Conservation (phyloP, 768 basidiomycete species). For the Paxillus ammoniavirescens region DNA sequence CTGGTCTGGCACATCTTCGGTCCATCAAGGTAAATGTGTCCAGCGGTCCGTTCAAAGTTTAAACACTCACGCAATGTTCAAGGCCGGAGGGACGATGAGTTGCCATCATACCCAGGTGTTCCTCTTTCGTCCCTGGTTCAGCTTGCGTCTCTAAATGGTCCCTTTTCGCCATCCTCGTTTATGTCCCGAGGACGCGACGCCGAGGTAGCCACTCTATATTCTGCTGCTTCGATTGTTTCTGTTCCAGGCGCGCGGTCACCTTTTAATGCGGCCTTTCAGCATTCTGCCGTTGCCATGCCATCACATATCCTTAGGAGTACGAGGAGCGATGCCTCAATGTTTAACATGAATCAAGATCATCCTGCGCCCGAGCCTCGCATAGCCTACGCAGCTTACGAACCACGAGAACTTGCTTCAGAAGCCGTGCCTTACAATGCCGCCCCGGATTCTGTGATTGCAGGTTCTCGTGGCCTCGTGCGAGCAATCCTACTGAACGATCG, state of each 20-base stretch:
- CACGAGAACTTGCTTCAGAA: conserved; percentile 78
- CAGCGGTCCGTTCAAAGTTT: background rate
- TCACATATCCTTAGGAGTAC: conserved; percentile 24
- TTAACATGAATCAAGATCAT: conserved; percentile 24
- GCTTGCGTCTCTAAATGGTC: conserved; percentile 65
- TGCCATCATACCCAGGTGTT: conserved; percentile 52
- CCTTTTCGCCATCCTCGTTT: conserved; percentile 43
- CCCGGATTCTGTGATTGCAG: conserved; percentile 72
- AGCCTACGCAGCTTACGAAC: conserved; percentile 58
- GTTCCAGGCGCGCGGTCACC: conserved; percentile 49
- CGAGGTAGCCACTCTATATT: conserved; percentile 83
- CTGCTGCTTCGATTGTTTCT: conserved; percentile 78
- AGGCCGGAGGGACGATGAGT: conserved; percentile 21
- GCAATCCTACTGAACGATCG: conserved; percentile 83
- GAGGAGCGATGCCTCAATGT: conserved; percentile 17
- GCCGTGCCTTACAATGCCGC: conserved; percentile 53
- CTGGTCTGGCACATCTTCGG: conserved; percentile 11
- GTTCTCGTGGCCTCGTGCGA: conserved; percentile 80
- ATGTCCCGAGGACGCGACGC: conserved; percentile 52
- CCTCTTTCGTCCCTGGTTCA: conserved; percentile 70
- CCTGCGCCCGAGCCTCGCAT: conserved; percentile 40
- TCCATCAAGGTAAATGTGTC: conserved; percentile 20
- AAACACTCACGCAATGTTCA: conserved; percentile 11
- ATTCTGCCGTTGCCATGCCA: conserved; percentile 23
- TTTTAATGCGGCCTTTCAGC: conserved; percentile 34